phyloP scores from a whole-genome alignment of 805 yeast genomes.

The Candida ovalis region DNA sequence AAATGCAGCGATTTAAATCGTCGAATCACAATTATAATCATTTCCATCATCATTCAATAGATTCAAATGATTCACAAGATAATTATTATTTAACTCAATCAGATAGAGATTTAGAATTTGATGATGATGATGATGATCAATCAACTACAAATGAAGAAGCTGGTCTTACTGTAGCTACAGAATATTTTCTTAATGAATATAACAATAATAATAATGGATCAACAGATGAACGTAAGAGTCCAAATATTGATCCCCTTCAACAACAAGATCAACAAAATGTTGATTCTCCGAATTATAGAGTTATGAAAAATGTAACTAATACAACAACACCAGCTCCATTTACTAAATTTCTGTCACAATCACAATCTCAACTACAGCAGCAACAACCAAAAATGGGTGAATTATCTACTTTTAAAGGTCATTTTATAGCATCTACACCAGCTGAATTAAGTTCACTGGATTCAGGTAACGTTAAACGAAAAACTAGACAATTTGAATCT shows the following conservation, averaged over 20 bases:
- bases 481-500: neutral
- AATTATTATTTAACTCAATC: neutral
- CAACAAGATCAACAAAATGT: too few relatives aligned
- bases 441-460: neutral
- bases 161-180: neutral
- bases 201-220: neutral
- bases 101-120: neutral
- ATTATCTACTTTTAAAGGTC: neutral
- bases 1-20: neutral
- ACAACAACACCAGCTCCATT: neutral
- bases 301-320: too few relatives aligned
- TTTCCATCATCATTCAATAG: neutral
- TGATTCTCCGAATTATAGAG: too few relatives aligned
- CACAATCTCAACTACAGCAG: neutral
- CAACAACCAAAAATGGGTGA: neutral
- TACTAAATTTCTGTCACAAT: too few relatives aligned
- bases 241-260: too few relatives aligned
- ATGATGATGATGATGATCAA: neutral
- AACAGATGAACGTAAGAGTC: too few relatives aligned
- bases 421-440: neutral
- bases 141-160: neutral
- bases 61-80: neutral
- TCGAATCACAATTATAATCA: too few relatives aligned
- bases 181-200: neutral
- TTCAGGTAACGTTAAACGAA: neutral